phyloP scores from a whole-genome alignment of 2,329 filamentous ascomycete genomes.

The Penicillium sp. region DNA sequence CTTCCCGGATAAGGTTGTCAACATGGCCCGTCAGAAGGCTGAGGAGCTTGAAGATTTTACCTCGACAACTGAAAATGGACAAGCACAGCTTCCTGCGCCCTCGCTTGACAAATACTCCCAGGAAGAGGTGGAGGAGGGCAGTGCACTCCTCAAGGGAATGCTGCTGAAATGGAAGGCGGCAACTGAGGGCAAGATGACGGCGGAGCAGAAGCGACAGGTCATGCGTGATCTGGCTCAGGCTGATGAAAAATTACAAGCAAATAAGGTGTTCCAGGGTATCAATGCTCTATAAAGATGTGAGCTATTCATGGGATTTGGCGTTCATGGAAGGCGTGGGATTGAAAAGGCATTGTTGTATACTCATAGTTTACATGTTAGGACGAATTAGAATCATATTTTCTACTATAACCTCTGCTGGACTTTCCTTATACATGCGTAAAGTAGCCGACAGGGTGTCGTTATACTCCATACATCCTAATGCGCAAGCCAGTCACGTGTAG shows the following conservation, averaged over 20 bases:
- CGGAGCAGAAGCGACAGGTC: constrained; percentile 72
- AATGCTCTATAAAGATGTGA: constrained; percentile 40
- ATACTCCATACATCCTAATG: neutral
- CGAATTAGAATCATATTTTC: neutral
- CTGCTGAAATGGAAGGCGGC: constrained; percentile 79
- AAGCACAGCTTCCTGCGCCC: constrained; percentile 40
- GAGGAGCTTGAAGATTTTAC: constrained; percentile 94
- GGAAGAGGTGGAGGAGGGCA: constrained; percentile 86
- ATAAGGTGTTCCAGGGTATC: constrained; percentile 53
- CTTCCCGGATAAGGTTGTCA: constrained; percentile 94
- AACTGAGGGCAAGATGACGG: constrained; percentile 62
- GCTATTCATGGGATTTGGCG: constrained; percentile 13
- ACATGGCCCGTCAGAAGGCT: constrained; percentile 98
- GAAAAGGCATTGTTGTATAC: constrained; percentile 9
- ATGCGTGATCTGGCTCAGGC: constrained; percentile 76
- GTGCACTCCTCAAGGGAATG: constrained; percentile 76
- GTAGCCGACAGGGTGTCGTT: too few species aligned
- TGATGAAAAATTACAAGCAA: constrained; percentile 63
- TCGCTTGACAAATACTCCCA: constrained; percentile 61
- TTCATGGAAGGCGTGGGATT: constrained; percentile 6
- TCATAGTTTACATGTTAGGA: neutral
- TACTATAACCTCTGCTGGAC: neutral
- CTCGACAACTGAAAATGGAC: constrained; percentile 24
- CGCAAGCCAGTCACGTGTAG: constrained; percentile 17
- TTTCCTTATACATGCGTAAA: neutral